These are phyloP conservation scores for Anthracocystis panici-leucophaei DNA, from an alignment of 1,284 basidiomycete species.

Conservation along the genomic window DNA sequence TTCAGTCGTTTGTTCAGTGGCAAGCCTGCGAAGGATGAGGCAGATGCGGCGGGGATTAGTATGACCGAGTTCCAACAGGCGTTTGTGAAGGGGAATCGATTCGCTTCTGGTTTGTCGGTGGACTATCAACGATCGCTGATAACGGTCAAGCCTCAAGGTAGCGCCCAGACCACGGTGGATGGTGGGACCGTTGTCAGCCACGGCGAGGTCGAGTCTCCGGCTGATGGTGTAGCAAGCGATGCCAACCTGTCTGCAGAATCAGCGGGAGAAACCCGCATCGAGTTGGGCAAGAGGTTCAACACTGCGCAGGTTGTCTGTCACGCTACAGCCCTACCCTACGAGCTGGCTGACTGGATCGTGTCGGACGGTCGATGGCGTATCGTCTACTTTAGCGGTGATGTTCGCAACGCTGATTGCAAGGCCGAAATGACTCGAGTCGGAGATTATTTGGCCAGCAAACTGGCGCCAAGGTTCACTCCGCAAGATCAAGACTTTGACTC, in stretches of 20 bases:
- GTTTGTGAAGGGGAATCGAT: conserved; percentile 30
- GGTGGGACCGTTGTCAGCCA: conserved; percentile 18
- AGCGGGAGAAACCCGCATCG: conserved; percentile 35
- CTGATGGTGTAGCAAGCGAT: conserved; percentile 20
- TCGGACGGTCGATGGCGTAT: conserved; percentile 35
- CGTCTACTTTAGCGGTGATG: conserved; percentile 41
- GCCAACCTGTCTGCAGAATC: conserved; percentile 11
- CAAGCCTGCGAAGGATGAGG: conserved; percentile 75
- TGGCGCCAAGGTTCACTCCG: conserved; percentile 25
- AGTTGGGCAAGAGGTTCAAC: conserved; percentile 38
- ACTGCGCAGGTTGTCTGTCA: conserved; percentile 28
- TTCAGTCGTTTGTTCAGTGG: conserved; percentile 81
- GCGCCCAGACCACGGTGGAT: conserved; percentile 24
- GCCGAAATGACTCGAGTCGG: conserved; percentile 25
- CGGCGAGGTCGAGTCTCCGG: conserved; percentile 14
- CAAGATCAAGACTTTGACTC: conserved; percentile 33
- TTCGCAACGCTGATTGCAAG: conserved; percentile 14
- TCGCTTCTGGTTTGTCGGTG: conserved; percentile 33
- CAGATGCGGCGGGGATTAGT: conserved; percentile 76
- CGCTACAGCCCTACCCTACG: conserved; percentile 33
- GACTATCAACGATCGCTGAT: conserved; percentile 36
- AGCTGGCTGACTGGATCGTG: conserved; percentile 41
- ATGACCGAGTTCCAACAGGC: conserved; percentile 77
- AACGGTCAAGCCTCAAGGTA: conserved; percentile 27
- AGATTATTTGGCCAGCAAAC: conserved; percentile 13